These are phyloP conservation scores for Phytophthora syringae DNA, from an alignment of 352 stramenopile genomes.

Conservation along the genomic window DNA sequence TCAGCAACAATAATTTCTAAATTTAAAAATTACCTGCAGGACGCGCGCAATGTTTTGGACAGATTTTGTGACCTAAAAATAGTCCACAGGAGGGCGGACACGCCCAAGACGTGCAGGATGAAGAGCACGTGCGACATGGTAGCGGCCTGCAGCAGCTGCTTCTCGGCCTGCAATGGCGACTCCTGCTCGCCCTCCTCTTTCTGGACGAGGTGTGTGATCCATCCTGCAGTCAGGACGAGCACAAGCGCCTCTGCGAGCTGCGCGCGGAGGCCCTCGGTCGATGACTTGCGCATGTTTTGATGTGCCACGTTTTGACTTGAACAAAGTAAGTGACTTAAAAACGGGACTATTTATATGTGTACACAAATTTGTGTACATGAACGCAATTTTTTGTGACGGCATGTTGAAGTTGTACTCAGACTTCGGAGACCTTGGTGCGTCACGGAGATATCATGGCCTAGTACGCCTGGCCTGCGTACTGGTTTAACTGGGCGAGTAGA, in stretches of 20 bases:
- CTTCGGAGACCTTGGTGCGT: no score
- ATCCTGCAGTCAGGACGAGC: slow-evolving; percentile 40
- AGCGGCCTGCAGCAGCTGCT: slow-evolving; percentile 39
- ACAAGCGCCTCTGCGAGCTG: slow-evolving; percentile 43
- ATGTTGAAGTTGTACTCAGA: neutral
- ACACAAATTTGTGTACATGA: neutral
- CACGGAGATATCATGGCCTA: no score
- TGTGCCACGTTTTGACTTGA: neutral
- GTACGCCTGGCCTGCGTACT: neutral
- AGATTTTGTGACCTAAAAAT: slow-evolving; percentile 24
- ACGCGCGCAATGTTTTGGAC: slow-evolving; percentile 21
- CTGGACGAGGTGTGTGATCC: slow-evolving; percentile 38
- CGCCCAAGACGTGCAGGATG: slow-evolving; percentile 36
- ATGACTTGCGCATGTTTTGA: slow-evolving; percentile 21
- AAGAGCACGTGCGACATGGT: slow-evolving; percentile 37
- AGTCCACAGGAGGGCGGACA: slow-evolving; percentile 36
- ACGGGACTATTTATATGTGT: neutral
- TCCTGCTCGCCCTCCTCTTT: slow-evolving; percentile 14
- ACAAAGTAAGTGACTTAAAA: neutral
- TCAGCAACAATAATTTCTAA: neutral
- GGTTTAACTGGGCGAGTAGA: slow-evolving; percentile 18
- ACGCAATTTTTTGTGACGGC: neutral
- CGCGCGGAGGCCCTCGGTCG: slow-evolving; percentile 23
- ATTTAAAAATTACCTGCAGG: slow-evolving; percentile 23
- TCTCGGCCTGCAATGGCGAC: slow-evolving; percentile 24